Conservation (phyloP, 1,284 basidiomycete species). For the Pseudozyma flocculosa region DNA sequence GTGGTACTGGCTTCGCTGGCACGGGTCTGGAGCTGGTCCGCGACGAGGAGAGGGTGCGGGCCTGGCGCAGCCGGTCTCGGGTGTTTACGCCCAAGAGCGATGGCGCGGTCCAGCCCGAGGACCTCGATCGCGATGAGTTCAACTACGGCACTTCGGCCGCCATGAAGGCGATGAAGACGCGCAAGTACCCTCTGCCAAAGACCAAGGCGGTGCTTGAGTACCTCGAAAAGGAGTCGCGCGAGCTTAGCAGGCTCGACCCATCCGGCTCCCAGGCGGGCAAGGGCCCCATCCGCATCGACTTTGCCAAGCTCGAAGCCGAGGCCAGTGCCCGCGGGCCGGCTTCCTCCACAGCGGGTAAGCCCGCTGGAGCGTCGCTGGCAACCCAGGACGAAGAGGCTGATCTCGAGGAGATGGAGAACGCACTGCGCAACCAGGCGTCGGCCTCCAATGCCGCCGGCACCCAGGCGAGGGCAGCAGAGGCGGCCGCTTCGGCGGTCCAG, state of each 20-base stretch:
- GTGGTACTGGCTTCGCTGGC: constrained; percentile 7
- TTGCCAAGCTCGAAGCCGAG: constrained; percentile 5
- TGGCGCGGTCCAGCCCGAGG: constrained; percentile 53
- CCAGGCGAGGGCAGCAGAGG: constrained; percentile 9
- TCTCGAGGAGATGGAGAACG: constrained; percentile 44
- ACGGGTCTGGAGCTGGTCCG: constrained; percentile 59
- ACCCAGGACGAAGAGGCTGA: constrained; percentile 56
- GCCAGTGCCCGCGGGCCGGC: neutral
- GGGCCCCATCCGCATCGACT: constrained; percentile 23
- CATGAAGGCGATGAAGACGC: constrained; percentile 24
- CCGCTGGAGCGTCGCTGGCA: no score
- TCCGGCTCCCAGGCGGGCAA: constrained; percentile 19
- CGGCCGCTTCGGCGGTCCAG: constrained; percentile 5
- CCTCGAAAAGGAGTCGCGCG: constrained; percentile 32
- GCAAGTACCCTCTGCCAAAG: constrained; percentile 40
- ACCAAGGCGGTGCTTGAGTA: constrained; percentile 35
- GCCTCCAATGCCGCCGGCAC: neutral
- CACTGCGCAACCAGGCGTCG: constrained; percentile 16
- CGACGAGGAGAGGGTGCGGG: constrained; percentile 65
- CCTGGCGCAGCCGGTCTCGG: constrained; percentile 21
- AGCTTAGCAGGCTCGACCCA: constrained; percentile 15
- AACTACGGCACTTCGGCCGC: constrained; percentile 67
- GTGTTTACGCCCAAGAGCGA: constrained; percentile 8
- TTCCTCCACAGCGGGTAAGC: constrained; percentile 62
- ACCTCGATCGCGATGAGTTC: constrained; percentile 68